Percentiles rank a stretch among this genome's conserved stretches.
These are phyloP conservation scores for Gaultheria prostrata DNA, from an alignment of 148 eudicot species.

Conservation along the genomic window DNA sequence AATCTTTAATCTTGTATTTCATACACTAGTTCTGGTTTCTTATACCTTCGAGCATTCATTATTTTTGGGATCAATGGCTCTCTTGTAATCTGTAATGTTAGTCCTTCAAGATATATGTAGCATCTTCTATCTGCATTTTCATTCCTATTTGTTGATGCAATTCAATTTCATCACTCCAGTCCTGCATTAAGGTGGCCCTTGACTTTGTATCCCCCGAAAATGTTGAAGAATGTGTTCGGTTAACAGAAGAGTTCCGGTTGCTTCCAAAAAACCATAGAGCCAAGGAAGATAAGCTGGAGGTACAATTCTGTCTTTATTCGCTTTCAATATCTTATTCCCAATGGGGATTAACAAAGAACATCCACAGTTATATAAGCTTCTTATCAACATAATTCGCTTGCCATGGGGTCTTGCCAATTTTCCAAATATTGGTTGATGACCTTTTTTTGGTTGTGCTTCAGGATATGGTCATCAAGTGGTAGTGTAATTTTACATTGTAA, in stretches of 20 bases:
- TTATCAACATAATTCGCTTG: neutral
- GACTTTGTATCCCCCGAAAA: conserved; percentile 97
- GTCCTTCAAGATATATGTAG: neutral
- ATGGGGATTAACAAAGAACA: neutral
- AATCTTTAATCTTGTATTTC: neutral
- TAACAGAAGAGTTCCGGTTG: conserved; percentile 84
- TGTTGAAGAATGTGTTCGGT: conserved; percentile 61
- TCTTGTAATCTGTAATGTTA: neutral
- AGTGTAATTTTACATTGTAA: neutral
- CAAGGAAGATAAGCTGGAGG: conserved; percentile 90
- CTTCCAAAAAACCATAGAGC: conserved; percentile 77
- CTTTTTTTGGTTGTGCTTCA: neutral
- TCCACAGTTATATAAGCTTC: neutral
- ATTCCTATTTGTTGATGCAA: neutral
- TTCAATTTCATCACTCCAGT: conserved; percentile 36
- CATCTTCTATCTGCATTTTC: neutral
- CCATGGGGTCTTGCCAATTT: neutral
- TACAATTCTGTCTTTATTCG: conserved; percentile 13
- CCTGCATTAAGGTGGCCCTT: conserved; percentile 91
- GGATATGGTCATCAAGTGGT: neutral
- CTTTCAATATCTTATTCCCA: neutral
- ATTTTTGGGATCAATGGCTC: neutral
- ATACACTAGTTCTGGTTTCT: neutral
- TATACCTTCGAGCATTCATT: neutral
- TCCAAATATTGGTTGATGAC: neutral